Base-by-base conservation (phyloP, 108 stramenopile species). In the Skeletonema tropicum region DNA sequence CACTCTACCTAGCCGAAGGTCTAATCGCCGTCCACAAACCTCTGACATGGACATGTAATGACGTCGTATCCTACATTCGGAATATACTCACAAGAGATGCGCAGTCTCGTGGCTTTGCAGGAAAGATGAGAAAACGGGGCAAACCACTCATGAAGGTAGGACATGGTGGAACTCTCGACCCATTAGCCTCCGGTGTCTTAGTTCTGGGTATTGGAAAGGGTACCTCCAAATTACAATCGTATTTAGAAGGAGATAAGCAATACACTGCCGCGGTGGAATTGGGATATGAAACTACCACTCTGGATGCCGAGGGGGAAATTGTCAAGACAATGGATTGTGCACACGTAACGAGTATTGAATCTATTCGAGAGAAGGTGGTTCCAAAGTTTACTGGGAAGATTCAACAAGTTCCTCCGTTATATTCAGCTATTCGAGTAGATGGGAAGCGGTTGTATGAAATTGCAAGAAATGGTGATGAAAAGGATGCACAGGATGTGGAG, bases 131-230 rank as follows among this genome's bases (percentile, higher is more conserved):
- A 17, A 32, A 38, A 19, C 41, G 49, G 2, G 68, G 52, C 39
- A 74, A 74, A 38, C 69, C 64, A 23, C 60, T 89, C 58, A 71
- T 98, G 5, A 93, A 92, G 68, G 96, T 97, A 3, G 97, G 98
- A 4, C 97, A 97, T 73, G 98, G 98, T 11, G 98, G 98, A 6
- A 98, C 98, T 1, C 82, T 98, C 35, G 98, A 98, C 84, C 98
- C 98, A 15, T 60, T 97, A 32, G 98, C 98, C 4, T 88, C 89
- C 10, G 98, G 98, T 29, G 96, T 97, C 1, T 76, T 98, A 8
- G 98, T 98, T 13, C 52, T 97, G 39, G 98, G 98, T 3, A 88
- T 98, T 6, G 97, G 97, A 21, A 84, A 57, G 19, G 98, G 96
- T 6, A 92, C 92, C 21, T 91, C 91, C 70, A 75, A 81, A 42